These are phyloP conservation scores for Malassezia globosa DNA, from an alignment of 1,284 basidiomycete species.

Conservation along the genomic window DNA sequence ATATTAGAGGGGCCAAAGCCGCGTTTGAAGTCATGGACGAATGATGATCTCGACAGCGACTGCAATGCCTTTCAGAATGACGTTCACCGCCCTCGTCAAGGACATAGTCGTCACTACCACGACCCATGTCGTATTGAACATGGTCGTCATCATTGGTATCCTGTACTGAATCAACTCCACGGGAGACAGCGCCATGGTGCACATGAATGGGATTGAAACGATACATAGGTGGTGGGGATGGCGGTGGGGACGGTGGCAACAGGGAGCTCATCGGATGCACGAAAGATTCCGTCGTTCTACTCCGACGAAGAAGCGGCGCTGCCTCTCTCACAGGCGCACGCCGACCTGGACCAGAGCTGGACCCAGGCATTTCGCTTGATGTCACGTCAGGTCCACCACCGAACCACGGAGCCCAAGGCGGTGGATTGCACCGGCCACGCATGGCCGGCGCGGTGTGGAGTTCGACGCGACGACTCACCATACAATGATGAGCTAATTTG, in stretches of 20 bases:
- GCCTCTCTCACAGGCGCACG: conserved; percentile 25
- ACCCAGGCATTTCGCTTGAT: conserved; percentile 19
- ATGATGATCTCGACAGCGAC: too few relatives aligned
- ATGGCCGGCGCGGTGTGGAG: neutral
- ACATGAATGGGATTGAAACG: neutral
- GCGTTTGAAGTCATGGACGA: neutral
- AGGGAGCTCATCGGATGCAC: too few relatives aligned
- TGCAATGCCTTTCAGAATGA: too few relatives aligned
- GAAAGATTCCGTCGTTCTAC: neutral
- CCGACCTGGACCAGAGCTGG: conserved; percentile 16
- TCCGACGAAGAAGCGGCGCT: conserved; percentile 9
- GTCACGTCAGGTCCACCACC: conserved; percentile 21
- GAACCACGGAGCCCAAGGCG: conserved; percentile 16
- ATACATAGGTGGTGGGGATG: neutral
- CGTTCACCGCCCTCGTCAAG: too few relatives aligned
- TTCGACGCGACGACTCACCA: neutral
- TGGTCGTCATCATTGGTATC: too few relatives aligned
- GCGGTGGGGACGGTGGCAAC: neutral
- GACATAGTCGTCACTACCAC: too few relatives aligned
- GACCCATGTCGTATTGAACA: too few relatives aligned
- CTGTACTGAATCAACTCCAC: neutral
- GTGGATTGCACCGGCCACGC: conserved; percentile 5
- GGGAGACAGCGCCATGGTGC: neutral
- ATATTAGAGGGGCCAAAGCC: neutral
- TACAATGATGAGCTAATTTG: neutral